phyloP scores from a whole-genome alignment of 2,329 filamentous ascomycete genomes.

The Pseudogymnoascus sp. region DNA sequence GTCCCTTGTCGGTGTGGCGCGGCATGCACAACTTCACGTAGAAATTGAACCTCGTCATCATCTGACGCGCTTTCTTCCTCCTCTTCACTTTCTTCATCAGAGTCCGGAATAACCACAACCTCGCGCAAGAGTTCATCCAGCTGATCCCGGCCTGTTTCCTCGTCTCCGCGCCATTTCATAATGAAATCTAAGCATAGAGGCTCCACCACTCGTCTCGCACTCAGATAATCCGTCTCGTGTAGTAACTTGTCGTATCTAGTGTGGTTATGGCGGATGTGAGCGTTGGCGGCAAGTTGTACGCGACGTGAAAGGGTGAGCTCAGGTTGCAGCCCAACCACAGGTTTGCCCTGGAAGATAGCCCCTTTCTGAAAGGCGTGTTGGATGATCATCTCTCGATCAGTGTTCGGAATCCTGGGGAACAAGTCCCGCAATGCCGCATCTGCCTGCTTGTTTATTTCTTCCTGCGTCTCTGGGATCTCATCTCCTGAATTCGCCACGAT shows the following conservation, averaged over 20 bases:
- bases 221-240: constrained; percentile 48
- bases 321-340: constrained; percentile 49
- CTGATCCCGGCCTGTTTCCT: constrained; percentile 60
- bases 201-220: constrained; percentile 54
- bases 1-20: not conserved
- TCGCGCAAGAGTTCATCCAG: constrained; percentile 59
- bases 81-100: constrained; percentile 24
- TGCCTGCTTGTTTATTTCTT: constrained; percentile 54
- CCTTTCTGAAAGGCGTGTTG: constrained; percentile 55
- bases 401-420: constrained; percentile 58
- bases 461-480: constrained; percentile 52
- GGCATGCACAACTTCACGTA: constrained; percentile 5
- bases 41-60: constrained; percentile 14
- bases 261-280: constrained; percentile 59
- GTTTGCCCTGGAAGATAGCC: constrained; percentile 42
- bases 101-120: constrained; percentile 51
- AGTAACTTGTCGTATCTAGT: constrained; percentile 57
- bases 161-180: constrained; percentile 65
- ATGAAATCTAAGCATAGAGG: constrained; percentile 54
- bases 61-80: constrained; percentile 12
- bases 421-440: constrained; percentile 55
- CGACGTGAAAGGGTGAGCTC: constrained; percentile 51
- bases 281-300: constrained; percentile 57
- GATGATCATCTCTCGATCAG: constrained; percentile 54
- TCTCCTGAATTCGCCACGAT: constrained; percentile 32